A percentile compares a stretch with the other conserved stretches of the same genome.
Conservation (phyloP, 2,329 filamentous ascomycete species). For the Xylariales sp. region DNA sequence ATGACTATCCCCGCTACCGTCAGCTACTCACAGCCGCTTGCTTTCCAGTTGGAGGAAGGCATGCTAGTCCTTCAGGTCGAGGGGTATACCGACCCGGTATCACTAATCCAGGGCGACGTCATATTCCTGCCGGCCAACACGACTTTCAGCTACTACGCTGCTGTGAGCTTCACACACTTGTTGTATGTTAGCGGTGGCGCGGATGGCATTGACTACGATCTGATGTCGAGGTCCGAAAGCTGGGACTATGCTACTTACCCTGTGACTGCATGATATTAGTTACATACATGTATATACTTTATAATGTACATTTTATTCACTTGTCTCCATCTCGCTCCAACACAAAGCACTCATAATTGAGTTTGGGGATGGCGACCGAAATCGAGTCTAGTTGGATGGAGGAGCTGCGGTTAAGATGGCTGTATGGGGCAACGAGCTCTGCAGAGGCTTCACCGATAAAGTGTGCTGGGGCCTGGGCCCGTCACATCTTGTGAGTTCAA, state of each 20-base stretch:
- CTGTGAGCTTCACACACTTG: slow-evolving; percentile 19
- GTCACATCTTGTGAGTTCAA: too few species aligned
- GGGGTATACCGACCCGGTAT: slow-evolving; percentile 16
- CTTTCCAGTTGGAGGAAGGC: slow-evolving; percentile 21
- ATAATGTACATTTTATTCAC: too few species aligned
- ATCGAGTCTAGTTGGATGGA: too few species aligned
- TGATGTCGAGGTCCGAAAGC: slow-evolving; percentile 11
- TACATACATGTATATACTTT: too few species aligned
- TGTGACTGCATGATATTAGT: slow-evolving; percentile 1
- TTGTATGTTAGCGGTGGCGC: slow-evolving; percentile 19
- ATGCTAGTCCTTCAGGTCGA: slow-evolving; percentile 15
- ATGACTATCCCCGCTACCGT: slow-evolving; percentile 9
- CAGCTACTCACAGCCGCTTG: slow-evolving; percentile 8
- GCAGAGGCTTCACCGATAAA: too few species aligned
- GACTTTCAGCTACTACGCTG: slow-evolving; percentile 17
- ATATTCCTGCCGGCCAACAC: slow-evolving; percentile 18
- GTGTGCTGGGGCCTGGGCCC: too few species aligned
- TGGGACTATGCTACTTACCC: slow-evolving; percentile 14
- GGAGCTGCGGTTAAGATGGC: too few species aligned
- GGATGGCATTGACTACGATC: slow-evolving; percentile 17
- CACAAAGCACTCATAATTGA: too few species aligned
- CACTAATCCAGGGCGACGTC: slow-evolving; percentile 20
- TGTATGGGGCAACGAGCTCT: too few species aligned
- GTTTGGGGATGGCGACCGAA: too few species aligned
- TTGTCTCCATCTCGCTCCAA: too few species aligned